Evolutionary conservation across 2,329 filamentous ascomycete genomes (phyloP).

Genomic region (Penicillium sp.): DNA sequence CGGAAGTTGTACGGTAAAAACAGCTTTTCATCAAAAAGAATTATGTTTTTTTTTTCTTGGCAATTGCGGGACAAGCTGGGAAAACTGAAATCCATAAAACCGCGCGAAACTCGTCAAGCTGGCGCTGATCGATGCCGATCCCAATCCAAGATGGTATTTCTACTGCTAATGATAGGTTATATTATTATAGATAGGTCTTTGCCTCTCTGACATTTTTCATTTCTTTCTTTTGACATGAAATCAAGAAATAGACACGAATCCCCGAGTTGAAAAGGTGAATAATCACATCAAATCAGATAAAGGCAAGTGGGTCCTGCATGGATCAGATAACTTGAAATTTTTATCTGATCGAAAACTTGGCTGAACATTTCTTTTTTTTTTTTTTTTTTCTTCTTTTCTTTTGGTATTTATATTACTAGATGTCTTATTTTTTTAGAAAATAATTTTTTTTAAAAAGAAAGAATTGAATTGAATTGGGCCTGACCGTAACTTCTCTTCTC

Average conservation of each 20-base stretch:
- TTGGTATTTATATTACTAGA: neutral
- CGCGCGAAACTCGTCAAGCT: neutral
- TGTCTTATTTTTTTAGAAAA: neutral
- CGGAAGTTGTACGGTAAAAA: neutral
- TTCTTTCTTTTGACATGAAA: neutral
- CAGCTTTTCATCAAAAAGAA: neutral
- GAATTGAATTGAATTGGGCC: neutral
- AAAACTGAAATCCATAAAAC: neutral
- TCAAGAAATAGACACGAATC: neutral
- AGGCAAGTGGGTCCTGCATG: slow-evolving; percentile 10
- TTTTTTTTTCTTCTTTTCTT: too few species aligned
- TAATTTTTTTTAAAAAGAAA: neutral
- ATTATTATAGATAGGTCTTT: neutral
- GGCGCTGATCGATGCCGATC: slow-evolving; percentile 1
- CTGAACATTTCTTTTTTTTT: neutral
- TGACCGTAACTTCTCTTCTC: neutral
- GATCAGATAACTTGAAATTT: slow-evolving; percentile 23
- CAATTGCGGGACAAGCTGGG: neutral
- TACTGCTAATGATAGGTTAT: neutral
- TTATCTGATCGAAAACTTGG: slow-evolving; percentile 18
- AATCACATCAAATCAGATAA: slow-evolving; percentile 12
- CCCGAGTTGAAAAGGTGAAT: neutral
- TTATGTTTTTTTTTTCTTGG: neutral
- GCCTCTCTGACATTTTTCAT: neutral
- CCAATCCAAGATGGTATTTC: neutral